Evolutionary conservation across 2,329 filamentous ascomycete species (phyloP).

Genomic region (Aspergillus phoenicis): DNA sequence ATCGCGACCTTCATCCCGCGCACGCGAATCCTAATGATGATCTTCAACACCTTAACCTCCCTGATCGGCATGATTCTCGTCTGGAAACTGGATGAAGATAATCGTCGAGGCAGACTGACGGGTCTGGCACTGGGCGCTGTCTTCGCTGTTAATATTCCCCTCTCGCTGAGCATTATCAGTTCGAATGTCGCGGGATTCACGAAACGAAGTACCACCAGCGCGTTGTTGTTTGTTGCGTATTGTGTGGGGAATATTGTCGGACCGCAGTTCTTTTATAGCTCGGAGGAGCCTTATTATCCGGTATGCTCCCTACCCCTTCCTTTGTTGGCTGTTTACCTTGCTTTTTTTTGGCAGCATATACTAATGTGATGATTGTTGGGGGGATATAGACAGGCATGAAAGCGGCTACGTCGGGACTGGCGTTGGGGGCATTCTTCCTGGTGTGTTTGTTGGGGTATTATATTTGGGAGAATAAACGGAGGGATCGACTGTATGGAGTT

Average conservation of each 20-base stretch:
- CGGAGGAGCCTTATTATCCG: conserved; percentile 36
- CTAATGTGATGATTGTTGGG: no score
- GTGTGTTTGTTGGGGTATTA: conserved; percentile 34
- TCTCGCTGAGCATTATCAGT: conserved; percentile 37
- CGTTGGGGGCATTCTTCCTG: conserved; percentile 34
- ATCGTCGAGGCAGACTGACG: conserved; percentile 31
- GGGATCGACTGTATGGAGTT: conserved; percentile 32
- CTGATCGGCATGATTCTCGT: conserved; percentile 39
- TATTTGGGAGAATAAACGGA: conserved; percentile 33
- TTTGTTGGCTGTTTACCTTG: no score
- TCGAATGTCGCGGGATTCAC: conserved; percentile 43
- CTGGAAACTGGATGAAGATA: conserved; percentile 30
- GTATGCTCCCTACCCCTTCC: conserved; percentile 21
- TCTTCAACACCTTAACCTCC: conserved; percentile 31
- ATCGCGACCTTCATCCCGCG: conserved; percentile 32
- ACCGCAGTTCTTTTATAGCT: conserved; percentile 35
- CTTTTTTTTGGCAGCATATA: no score
- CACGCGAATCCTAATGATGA: conserved; percentile 38
- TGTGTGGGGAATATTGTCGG: conserved; percentile 40
- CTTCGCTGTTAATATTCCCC: conserved; percentile 40
- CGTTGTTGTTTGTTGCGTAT: conserved; percentile 53
- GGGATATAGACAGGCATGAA: conserved; percentile 35
- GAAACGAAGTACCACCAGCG: conserved; percentile 41
- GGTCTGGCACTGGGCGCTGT: conserved; percentile 35
- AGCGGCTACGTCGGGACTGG: conserved; percentile 34